Evolutionary conservation across 2,329 filamentous ascomycete genomes (phyloP).

Genomic region (Hymenoscyphus fructigenus): DNA sequence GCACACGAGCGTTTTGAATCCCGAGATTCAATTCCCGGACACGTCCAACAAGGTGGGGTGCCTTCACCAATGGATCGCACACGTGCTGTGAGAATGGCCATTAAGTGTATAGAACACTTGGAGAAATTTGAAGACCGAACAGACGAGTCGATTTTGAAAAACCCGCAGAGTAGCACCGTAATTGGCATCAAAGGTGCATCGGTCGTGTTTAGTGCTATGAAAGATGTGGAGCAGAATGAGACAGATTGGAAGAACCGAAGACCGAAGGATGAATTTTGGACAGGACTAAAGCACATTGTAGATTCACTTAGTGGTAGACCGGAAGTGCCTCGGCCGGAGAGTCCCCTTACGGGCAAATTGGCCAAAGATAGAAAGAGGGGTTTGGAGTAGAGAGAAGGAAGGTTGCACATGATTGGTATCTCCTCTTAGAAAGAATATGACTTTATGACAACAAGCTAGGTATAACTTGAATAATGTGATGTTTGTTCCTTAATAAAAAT

Average conservation of each 20-base stretch:
- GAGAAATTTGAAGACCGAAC: constrained; percentile 71
- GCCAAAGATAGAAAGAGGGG: constrained; percentile 64
- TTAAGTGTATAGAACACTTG: constrained; percentile 91
- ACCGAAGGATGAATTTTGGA: constrained; percentile 84
- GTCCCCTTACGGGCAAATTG: constrained; percentile 49
- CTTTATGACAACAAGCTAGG: not conserved
- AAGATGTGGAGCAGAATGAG: constrained; percentile 74
- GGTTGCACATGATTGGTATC: not conserved
- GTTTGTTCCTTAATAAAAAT: not conserved
- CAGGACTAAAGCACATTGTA: constrained; percentile 74
- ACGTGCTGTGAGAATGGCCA: constrained; percentile 84
- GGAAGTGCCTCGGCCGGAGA: constrained; percentile 45
- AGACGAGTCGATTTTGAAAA: constrained; percentile 66
- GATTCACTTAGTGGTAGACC: constrained; percentile 80
- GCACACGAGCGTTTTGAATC: constrained; percentile 90
- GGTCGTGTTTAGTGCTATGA: constrained; percentile 84
- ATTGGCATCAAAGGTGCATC: constrained; percentile 91
- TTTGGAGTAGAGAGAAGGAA: constrained; percentile 12
- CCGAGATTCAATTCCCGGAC: constrained; percentile 85
- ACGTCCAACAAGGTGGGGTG: constrained; percentile 91
- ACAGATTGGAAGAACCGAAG: constrained; percentile 93
- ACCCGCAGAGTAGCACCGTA: constrained; percentile 72
- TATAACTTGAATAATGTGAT: not conserved
- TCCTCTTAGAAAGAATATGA: not conserved
- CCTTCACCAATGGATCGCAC: constrained; percentile 96